These are phyloP conservation scores for Magnolia changhungtana DNA, from an alignment of 164 flowering plant species.

Conservation along the genomic window DNA sequence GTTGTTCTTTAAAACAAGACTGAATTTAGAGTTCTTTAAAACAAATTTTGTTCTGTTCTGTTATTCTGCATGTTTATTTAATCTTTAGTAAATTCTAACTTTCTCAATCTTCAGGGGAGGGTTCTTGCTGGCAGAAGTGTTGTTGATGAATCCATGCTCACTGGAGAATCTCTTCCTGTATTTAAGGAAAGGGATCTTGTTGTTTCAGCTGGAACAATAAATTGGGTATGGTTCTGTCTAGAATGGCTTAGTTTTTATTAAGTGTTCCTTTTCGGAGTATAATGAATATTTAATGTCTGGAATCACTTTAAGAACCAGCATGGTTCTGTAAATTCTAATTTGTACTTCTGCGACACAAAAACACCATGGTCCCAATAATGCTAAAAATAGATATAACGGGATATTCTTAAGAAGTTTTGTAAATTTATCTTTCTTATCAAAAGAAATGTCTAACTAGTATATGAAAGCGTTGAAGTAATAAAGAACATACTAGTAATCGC, in stretches of 20 bases:
- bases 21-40: not conserved
- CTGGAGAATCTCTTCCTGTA: conserved; percentile 96
- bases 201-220: conserved; percentile 92
- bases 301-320: not conserved
- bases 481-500: not conserved
- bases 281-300: not conserved
- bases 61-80: not conserved
- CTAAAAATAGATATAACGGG: not conserved
- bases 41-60: not conserved
- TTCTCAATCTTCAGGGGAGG: conserved; percentile 50
- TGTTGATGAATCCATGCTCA: conserved; percentile 98
- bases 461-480: not conserved
- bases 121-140: conserved; percentile 93
- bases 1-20: not conserved
- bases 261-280: not conserved
- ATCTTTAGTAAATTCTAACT: not conserved
- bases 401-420: not conserved
- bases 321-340: not conserved
- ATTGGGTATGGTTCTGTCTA: conserved; percentile 64
- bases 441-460: not conserved
- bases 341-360: not conserved
- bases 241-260: not conserved
- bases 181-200: conserved; percentile 70
- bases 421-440: not conserved
- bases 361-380: not conserved